Base-by-base conservation (phyloP, 352 stramenopile genomes). In the Phytophthora pseudosyringae region DNA sequence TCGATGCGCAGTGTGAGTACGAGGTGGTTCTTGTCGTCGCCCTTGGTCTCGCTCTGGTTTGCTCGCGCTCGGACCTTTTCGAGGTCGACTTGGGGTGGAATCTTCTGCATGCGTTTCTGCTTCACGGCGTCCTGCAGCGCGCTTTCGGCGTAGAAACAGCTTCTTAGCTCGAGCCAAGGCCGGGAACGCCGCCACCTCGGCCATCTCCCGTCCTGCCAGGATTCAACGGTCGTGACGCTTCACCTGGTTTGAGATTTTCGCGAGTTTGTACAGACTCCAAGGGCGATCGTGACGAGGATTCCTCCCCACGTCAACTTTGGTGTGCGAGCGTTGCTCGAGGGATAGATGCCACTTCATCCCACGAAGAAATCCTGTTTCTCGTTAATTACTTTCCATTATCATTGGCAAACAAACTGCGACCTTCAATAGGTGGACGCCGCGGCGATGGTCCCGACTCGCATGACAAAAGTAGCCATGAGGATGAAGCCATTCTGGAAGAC, bases 401-500 rank as follows among this genome's bases (percentile, higher is more conserved):
- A 1, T 21, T 21, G 21, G 21, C 21, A 21, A 21, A 21, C 21
- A 21, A 21, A 21, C 21, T 41, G 35, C 10, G 15, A 45, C 9
- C 32, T 25, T 59, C 29, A 75, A 41, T 72, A 72, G 10, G 56
- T 69, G 1, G 67, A 69, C 28, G 64, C 64, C 3, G 75, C 69
- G 18, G 69, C 70, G 53, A 89, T 79, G 5, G 76, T 68, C 6
- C 76, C 76, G 18, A 69, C 64, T 41, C 81, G 68, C 81, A 90
- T 90, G 62, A 85, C 66, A 49, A 86, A 69, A 9, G 76, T 87
- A 31, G 69, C 76, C 49, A 90, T 69, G 40, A 88, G 52, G 33
- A 90, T 83, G 33, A 88, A 71, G 11, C 82, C 69, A 46, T 85
- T 90, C 59, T 90, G 81, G 35, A 88, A 69, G 47, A 90, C 66